Evolutionary conservation across 140 eudicot species (phyloP).

Genomic region (Flaveria floridana): DNA sequence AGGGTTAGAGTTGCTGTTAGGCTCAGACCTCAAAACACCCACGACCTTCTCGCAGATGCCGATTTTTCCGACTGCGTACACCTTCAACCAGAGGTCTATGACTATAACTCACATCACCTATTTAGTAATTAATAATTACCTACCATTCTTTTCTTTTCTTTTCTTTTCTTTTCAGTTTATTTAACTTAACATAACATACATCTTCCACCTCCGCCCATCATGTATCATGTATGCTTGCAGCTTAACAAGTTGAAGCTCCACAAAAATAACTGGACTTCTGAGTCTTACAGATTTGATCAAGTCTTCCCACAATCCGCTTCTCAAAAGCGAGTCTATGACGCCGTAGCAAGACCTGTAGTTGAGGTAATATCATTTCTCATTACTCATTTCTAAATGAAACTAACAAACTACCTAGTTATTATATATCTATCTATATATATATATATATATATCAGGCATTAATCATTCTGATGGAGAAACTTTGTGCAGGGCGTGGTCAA

Average conservation of each 20-base stretch:
- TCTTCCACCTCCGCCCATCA: not conserved
- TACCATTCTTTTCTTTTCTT: too few relatives aligned
- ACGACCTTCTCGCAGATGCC: conserved; percentile 67
- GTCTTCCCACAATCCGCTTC: conserved; percentile 81
- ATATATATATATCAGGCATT: too few relatives aligned
- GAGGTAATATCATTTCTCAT: conserved; percentile 42
- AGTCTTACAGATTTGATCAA: conserved; percentile 87
- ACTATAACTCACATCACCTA: too few relatives aligned
- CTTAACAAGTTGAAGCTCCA: conserved; percentile 74
- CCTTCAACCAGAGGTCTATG: conserved; percentile 80
- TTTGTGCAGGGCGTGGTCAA: conserved; percentile 72
- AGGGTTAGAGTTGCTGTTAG: conserved; percentile 98
- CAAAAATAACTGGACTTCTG: conserved; percentile 91
- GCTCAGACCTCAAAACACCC: conserved; percentile 78
- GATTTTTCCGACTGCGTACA: conserved; percentile 85
- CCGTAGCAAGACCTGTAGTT: conserved; percentile 96
- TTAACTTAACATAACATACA: too few relatives aligned
- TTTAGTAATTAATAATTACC: too few relatives aligned
- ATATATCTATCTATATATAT: too few relatives aligned
- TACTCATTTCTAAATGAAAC: too few relatives aligned
- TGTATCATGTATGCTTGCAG: conserved; percentile 39
- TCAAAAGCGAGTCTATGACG: conserved; percentile 91
- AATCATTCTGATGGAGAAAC: not conserved
- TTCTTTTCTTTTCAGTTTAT: too few relatives aligned
- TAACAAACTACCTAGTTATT: too few relatives aligned